These are phyloP conservation scores for Peniophora sp. DNA, from an alignment of 1,284 basidiomycete species.

Conservation along the genomic window DNA sequence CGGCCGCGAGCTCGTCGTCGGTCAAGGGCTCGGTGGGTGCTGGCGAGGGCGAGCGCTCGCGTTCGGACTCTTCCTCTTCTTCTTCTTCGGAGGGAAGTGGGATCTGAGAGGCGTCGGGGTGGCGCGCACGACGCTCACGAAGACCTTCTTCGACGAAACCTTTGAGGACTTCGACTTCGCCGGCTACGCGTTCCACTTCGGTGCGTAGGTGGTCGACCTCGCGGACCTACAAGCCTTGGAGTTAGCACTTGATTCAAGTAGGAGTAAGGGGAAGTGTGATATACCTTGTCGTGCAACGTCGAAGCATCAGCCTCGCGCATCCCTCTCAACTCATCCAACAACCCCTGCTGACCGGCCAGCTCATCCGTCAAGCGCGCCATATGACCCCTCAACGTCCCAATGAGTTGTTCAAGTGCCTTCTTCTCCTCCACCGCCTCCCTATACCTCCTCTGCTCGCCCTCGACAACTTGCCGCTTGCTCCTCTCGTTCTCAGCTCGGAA, in stretches of 20 bases:
- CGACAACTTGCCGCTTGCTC: slow-evolving; percentile 31
- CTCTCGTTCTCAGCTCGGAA: slow-evolving; percentile 10
- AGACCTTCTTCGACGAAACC: slow-evolving; percentile 80
- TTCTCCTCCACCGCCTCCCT: slow-evolving; percentile 76
- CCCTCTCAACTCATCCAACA: slow-evolving; percentile 56
- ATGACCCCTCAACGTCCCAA: slow-evolving; percentile 63
- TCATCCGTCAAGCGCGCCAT: slow-evolving; percentile 72
- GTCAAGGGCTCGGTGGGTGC: no score
- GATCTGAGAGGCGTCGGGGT: slow-evolving; percentile 9
- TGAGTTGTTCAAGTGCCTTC: slow-evolving; percentile 76
- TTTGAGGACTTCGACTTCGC: slow-evolving; percentile 76
- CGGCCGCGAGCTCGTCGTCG: slow-evolving; percentile 9
- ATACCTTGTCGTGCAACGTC: slow-evolving; percentile 53
- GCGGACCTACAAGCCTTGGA: no score
- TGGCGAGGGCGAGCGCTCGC: slow-evolving; percentile 9
- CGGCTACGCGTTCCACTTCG: slow-evolving; percentile 70
- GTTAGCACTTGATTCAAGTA: no score
- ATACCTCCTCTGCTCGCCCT: slow-evolving; percentile 42
- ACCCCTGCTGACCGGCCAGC: slow-evolving; percentile 62
- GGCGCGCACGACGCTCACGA: slow-evolving; percentile 37
- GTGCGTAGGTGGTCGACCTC: slow-evolving; percentile 55
- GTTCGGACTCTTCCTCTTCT: slow-evolving; percentile 20
- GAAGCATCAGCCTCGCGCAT: slow-evolving; percentile 57
- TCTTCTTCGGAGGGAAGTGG: slow-evolving; percentile 8
- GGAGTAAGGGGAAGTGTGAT: no score